These are phyloP conservation scores for Candida jianshihensis DNA, from an alignment of 805 yeast genomes.

Conservation along the genomic window DNA sequence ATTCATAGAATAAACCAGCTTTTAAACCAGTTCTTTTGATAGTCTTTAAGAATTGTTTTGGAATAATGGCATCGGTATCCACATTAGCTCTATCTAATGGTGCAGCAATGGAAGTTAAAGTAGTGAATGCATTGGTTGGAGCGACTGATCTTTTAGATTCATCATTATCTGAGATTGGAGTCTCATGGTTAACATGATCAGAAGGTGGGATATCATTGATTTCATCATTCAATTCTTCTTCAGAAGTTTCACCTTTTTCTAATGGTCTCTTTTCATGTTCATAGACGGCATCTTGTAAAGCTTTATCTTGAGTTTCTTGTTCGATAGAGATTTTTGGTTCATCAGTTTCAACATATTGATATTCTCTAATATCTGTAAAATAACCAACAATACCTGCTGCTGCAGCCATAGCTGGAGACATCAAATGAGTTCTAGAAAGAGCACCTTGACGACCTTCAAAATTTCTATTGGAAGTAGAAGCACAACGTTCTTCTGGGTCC, in stretches of 20 bases:
- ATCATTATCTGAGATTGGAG: slow-evolving; percentile 24
- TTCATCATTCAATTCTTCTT: slow-evolving; percentile 45
- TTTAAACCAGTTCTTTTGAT: slow-evolving; percentile 94
- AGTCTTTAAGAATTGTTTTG: slow-evolving; percentile 96
- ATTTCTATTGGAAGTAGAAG: slow-evolving; percentile 97
- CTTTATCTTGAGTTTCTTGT: slow-evolving; percentile 46
- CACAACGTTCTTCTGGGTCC: slow-evolving; percentile 94
- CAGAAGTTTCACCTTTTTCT: slow-evolving; percentile 44
- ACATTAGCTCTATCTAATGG: slow-evolving; percentile 93
- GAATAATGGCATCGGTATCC: slow-evolving; percentile 98
- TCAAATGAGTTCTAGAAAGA: slow-evolving; percentile 86
- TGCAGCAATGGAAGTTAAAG: slow-evolving; percentile 82
- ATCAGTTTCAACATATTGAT: slow-evolving; percentile 53
- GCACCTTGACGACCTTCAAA: slow-evolving; percentile 99
- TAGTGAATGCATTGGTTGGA: slow-evolving; percentile 70
- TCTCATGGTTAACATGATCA: slow-evolving; percentile 33
- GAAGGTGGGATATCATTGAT: slow-evolving; percentile 58
- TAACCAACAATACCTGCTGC: slow-evolving; percentile 94
- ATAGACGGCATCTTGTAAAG: slow-evolving; percentile 61
- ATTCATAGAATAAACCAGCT: slow-evolving; percentile 85
- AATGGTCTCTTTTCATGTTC: slow-evolving; percentile 63
- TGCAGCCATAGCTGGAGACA: slow-evolving; percentile 99
- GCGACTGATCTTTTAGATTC: slow-evolving; percentile 29
- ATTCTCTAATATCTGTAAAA: slow-evolving; percentile 85
- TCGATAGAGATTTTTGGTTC: slow-evolving; percentile 46